Evolutionary conservation across 257 asterid species (phyloP), one percentile per base, ranked within the genome.

Genomic region (Fraxinus pennsylvanica): DNA sequence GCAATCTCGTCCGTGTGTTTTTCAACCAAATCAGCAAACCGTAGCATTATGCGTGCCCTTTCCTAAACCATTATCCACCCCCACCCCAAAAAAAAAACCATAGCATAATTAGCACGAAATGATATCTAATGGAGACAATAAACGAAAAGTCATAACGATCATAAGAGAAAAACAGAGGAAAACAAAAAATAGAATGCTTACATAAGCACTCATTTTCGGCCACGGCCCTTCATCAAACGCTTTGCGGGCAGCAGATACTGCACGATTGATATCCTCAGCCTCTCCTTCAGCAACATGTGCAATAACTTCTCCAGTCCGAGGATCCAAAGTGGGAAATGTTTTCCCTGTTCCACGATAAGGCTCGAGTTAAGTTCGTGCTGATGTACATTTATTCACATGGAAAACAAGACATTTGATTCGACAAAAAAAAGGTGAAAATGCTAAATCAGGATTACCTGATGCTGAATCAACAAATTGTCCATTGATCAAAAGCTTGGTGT

Each of bases 221-320:
- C 98, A 94, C 0, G 98, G 95, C 54, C 98, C 97, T 76, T 92
- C 97, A 36, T 92, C 97, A 80, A 94, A 94, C 30, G 98, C 98
- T 86, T 90, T 92, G n/a, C 97, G 96, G 12, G 97, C 98, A 72
- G 95, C 89, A 76, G 92, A 87, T 22, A 94, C 97, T 29, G 98
- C 98, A 73, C 92, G 86, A 43, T 92, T 80, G 74, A 91, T 54
- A 79, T 94, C 98, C 79, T 92, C 98, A 30, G 89, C 91, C 80
- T 94, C 97, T 29, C 97, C 97, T 87, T 94, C 98, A 77, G 97
- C 91, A 25, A 92, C 91, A 83, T 90, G 87, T 41, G 96, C 95
- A 85, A 94, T 94, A 43, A 91, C 91, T 52, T 94, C 96, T 69
- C 97, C 97, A 5, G 91, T 91, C 82, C 98, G 88, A 22, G 97